Evolutionary conservation across 2,329 filamentous ascomycete genomes (phyloP).

Genomic region (Chaetothyriales sp.): DNA sequence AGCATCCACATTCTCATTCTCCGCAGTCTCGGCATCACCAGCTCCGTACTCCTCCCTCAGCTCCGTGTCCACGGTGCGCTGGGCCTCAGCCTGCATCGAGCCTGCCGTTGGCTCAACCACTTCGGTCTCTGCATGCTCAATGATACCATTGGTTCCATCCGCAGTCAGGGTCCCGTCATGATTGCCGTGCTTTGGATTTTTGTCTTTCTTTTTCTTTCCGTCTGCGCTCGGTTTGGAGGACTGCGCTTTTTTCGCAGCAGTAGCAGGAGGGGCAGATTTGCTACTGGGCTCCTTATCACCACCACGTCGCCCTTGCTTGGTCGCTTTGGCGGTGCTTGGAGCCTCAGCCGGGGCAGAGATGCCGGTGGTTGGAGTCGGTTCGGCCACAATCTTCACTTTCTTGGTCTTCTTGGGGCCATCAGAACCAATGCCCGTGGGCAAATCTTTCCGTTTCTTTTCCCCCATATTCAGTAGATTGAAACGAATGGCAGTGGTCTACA

Average conservation of each 20-base stretch:
- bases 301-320: slow-evolving; percentile 21
- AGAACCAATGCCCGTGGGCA: slow-evolving; percentile 3
- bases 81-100: slow-evolving; percentile 16
- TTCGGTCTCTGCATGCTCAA: slow-evolving; percentile 15
- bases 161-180: slow-evolving; percentile 17
- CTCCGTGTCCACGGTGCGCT: slow-evolving; percentile 14
- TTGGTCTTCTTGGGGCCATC: slow-evolving; percentile 40
- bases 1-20: slow-evolving; percentile 21
- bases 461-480: slow-evolving; percentile 8
- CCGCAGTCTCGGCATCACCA: slow-evolving; percentile 8
- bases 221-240: slow-evolving; percentile 19
- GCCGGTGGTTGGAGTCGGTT: slow-evolving; percentile 16
- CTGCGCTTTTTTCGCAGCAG: slow-evolving; percentile 24
- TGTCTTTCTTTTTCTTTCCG: slow-evolving; percentile 11
- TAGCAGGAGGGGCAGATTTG: slow-evolving; percentile 23
- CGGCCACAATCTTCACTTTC: slow-evolving; percentile 19
- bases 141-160: slow-evolving; percentile 24
- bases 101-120: slow-evolving; percentile 11
- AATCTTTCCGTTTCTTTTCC: slow-evolving; percentile 17
- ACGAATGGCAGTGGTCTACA: not conserved
- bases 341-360: slow-evolving; percentile 15
- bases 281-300: slow-evolving; percentile 38
- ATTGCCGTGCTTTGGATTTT: slow-evolving; percentile 26
- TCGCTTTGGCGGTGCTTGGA: slow-evolving; percentile 1
- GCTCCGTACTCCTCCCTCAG: slow-evolving; percentile 15